Evolutionary conservation across 148 eudicot genomes (phyloP).

Genomic region (Chenopodium album): DNA sequence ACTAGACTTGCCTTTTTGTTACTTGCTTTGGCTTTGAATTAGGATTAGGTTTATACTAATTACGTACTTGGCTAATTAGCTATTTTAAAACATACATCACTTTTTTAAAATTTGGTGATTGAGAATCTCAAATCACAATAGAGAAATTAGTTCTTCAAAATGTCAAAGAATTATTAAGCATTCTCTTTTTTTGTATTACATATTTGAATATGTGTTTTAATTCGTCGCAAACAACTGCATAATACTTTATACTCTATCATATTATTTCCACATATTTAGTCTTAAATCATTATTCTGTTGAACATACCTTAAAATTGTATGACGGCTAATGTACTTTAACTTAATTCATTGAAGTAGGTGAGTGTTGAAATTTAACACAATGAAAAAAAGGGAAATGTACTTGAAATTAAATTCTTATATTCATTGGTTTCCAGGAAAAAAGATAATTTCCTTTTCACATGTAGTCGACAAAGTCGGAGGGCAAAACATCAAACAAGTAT

Average conservation of each 20-base stretch:
- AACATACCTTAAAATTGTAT: no score
- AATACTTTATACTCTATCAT: no score
- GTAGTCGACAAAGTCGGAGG: background rate
- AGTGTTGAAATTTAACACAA: background rate
- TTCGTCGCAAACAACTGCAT: no score
- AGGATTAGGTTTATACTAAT: background rate
- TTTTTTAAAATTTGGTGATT: background rate
- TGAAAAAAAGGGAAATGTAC: background rate
- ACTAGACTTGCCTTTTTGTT: background rate
- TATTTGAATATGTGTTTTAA: no score
- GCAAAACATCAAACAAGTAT: background rate
- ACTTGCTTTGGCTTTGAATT: background rate
- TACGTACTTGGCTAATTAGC: conserved; percentile 1
- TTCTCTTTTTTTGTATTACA: no score
- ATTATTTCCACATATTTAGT: no score
- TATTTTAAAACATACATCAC: background rate
- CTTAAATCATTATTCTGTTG: no score
- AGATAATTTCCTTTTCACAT: background rate
- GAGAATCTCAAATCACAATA: background rate
- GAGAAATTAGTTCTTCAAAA: no score
- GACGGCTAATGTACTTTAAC: background rate
- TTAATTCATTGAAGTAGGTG: background rate
- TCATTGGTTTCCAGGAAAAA: background rate
- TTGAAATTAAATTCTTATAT: background rate
- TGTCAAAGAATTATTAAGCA: no score